These are phyloP conservation scores for Theileria equi DNA, from an alignment of 169 alveolate species.

Conservation along the genomic window DNA sequence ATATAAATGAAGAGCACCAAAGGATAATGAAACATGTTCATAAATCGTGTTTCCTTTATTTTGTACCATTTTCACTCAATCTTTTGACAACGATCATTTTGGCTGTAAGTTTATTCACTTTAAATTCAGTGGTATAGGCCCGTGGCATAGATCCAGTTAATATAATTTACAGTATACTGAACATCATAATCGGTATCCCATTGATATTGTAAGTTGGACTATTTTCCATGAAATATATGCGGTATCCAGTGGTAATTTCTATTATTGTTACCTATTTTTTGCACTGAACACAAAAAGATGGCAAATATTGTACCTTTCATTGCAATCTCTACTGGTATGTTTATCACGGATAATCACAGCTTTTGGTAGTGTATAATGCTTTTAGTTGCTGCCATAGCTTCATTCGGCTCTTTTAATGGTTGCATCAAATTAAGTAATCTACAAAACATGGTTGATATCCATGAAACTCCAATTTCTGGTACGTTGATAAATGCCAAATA, in stretches of 20 bases:
- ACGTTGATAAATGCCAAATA: no score
- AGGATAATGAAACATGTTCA: conserved; percentile 5
- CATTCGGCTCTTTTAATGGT: no score
- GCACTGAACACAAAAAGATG: not conserved
- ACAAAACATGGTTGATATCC: no score
- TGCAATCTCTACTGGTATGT: no score
- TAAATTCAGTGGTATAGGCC: conserved; percentile 1
- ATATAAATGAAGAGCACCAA: not conserved
- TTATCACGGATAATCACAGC: no score
- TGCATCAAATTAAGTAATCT: no score
- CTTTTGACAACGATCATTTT: conserved; percentile 8
- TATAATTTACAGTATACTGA: conserved; percentile 26
- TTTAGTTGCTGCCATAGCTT: no score
- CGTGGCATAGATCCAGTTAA: conserved; percentile 14
- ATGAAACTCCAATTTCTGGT: no score
- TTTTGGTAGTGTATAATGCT: no score
- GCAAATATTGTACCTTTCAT: no score
- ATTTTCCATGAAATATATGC: not conserved
- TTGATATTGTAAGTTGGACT: conserved; percentile 24
- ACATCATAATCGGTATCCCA: conserved; percentile 24
- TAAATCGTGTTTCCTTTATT: conserved; percentile 1
- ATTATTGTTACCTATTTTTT: conserved; percentile 1
- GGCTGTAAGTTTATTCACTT: conserved; percentile 11
- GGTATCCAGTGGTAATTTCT: conserved; percentile 8
- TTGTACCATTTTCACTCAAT: conserved; percentile 14